Evolutionary conservation across 2,329 filamentous ascomycete species (phyloP).

Genomic region (Biscogniauxia sp.): DNA sequence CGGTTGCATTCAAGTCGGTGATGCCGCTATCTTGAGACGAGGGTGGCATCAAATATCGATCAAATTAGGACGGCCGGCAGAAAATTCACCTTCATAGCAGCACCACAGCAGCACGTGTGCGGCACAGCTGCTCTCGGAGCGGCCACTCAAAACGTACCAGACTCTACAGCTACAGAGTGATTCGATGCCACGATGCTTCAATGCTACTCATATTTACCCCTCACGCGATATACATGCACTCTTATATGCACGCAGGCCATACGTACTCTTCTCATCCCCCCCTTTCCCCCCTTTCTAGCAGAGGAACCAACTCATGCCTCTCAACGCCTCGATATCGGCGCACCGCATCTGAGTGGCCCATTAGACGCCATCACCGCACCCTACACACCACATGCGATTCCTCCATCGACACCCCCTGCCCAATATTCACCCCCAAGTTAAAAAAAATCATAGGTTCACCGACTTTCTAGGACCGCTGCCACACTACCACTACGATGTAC

Average conservation of each 20-base stretch:
- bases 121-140: neutral
- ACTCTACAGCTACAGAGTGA: neutral
- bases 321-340: neutral
- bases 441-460: neutral
- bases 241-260: neutral
- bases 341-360: neutral
- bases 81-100: neutral
- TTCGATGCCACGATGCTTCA: neutral
- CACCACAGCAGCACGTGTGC: neutral
- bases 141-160: neutral
- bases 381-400: neutral
- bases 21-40: neutral
- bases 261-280: neutral
- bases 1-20: neutral
- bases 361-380: neutral
- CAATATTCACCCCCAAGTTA: neutral
- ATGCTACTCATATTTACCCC: neutral
- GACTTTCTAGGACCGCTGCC: neutral
- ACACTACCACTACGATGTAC: slow-evolving; percentile 17
- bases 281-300: neutral
- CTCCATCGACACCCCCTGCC: neutral
- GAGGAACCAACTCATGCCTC: neutral
- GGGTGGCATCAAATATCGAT: neutral
- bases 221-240: neutral
- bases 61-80: neutral